Evolutionary conservation across 2,329 filamentous ascomycete genomes (phyloP).

Genomic region (Botryotinia calthae): DNA sequence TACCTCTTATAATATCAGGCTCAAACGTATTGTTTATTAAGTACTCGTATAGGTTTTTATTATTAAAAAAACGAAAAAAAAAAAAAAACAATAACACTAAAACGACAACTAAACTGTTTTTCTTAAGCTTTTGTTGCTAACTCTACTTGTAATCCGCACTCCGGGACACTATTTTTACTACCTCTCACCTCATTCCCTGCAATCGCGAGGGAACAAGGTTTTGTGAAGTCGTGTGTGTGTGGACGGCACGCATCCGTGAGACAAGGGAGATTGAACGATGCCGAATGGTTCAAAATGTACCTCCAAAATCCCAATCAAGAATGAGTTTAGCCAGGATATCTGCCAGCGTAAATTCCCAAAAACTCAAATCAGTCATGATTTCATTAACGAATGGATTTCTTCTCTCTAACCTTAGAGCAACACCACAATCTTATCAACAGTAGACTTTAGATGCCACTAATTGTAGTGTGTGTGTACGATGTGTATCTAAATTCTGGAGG

Average conservation of each 20-base stretch:
- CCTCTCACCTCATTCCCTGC: neutral
- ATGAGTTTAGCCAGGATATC: neutral
- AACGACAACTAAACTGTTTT: neutral
- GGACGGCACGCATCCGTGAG: slow-evolving; percentile 19
- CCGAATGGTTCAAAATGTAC: slow-evolving; percentile 11
- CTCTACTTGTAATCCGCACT: neutral
- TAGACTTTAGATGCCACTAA: neutral
- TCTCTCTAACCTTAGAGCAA: neutral
- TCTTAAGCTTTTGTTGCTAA: neutral
- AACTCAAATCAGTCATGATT: neutral
- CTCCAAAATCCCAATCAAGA: neutral
- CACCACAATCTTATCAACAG: neutral
- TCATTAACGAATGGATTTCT: neutral
- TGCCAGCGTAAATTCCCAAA: neutral
- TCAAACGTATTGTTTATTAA: neutral
- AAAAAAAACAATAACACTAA: neutral
- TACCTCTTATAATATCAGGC: neutral
- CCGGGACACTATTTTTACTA: neutral
- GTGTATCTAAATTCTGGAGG: neutral
- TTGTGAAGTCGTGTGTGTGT: neutral
- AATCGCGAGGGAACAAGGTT: slow-evolving; percentile 20
- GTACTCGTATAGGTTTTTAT: neutral
- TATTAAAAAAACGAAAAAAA: no score
- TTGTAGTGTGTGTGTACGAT: neutral
- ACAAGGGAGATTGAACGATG: slow-evolving; percentile 21